These are phyloP conservation scores for Pseudogymnoascus pannorum DNA, from an alignment of 2,329 filamentous ascomycete genomes.

Conservation along the genomic window DNA sequence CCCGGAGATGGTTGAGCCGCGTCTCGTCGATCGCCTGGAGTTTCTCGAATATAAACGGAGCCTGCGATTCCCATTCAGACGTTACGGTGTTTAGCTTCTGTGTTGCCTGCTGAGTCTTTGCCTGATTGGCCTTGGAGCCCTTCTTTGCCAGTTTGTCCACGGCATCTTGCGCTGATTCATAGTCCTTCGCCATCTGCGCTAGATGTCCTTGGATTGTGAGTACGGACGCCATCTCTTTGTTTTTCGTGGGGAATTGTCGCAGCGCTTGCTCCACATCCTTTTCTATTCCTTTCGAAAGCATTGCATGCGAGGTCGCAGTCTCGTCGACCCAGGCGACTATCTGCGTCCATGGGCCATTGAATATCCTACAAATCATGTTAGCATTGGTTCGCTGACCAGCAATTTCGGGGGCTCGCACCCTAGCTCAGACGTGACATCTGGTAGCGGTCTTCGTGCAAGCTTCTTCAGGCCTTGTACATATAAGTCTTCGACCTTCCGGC, in stretches of 20 bases:
- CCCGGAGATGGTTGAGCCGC: slow-evolving; percentile 80
- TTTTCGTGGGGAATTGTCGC: slow-evolving; percentile 64
- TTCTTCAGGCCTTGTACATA: slow-evolving; percentile 79
- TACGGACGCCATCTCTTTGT: slow-evolving; percentile 72
- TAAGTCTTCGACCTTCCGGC: slow-evolving; percentile 81
- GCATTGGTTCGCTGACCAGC: slow-evolving; percentile 9
- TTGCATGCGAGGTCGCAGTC: slow-evolving; percentile 75
- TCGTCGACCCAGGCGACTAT: slow-evolving; percentile 73
- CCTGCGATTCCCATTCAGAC: slow-evolving; percentile 86
- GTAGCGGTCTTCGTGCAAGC: slow-evolving; percentile 65
- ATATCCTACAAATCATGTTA: slow-evolving; percentile 56
- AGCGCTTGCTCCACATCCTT: slow-evolving; percentile 81
- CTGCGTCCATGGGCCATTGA: slow-evolving; percentile 83
- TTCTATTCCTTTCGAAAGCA: slow-evolving; percentile 74
- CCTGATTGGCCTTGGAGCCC: slow-evolving; percentile 65
- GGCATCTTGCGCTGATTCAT: slow-evolving; percentile 78
- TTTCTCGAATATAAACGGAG: slow-evolving; percentile 89
- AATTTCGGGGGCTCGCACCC: slow-evolving; percentile 54
- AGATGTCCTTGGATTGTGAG: slow-evolving; percentile 76
- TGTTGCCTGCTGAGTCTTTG: slow-evolving; percentile 69
- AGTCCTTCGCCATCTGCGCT: slow-evolving; percentile 69
- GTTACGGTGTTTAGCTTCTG: slow-evolving; percentile 69
- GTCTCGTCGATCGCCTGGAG: slow-evolving; percentile 87
- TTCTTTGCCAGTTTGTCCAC: slow-evolving; percentile 78
- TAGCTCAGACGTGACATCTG: slow-evolving; percentile 71